Percentiles rank a stretch among this genome's conserved stretches.
phyloP scores from a whole-genome alignment of 2,329 filamentous ascomycete species.

The Colletotrichum viniferum region DNA sequence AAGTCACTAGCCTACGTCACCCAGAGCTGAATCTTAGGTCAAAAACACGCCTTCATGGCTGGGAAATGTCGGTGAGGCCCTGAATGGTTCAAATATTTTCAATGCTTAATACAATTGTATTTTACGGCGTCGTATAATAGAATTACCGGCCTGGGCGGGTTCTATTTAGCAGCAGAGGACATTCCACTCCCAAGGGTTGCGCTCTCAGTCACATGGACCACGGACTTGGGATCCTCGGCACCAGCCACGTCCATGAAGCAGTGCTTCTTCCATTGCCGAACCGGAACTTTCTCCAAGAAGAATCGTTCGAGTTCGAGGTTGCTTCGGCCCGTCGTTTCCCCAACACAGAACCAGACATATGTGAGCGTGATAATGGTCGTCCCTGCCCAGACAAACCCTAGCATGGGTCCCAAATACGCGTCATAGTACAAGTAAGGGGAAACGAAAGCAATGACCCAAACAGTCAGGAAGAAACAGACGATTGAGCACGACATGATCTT shows the following conservation, averaged over 20 bases:
- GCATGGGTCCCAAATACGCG: conserved; percentile 44
- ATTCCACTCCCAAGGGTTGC: background rate
- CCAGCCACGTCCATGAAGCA: background rate
- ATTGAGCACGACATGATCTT: conserved; percentile 48
- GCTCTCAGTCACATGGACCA: background rate
- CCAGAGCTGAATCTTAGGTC: background rate
- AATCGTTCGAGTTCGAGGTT: conserved; percentile 25
- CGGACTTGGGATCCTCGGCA: background rate
- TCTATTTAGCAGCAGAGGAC: background rate
- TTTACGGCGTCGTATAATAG: background rate
- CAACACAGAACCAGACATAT: conserved; percentile 42
- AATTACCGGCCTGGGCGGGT: background rate
- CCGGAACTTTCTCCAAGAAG: conserved; percentile 39
- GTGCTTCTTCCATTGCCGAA: conserved; percentile 34
- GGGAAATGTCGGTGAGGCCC: background rate
- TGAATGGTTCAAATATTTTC: background rate
- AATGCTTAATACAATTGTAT: background rate
- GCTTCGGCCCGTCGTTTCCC: conserved; percentile 31
- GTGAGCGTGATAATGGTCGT: conserved; percentile 35
- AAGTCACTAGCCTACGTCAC: background rate
- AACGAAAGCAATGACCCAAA: conserved; percentile 35
- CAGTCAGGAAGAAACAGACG: conserved; percentile 39
- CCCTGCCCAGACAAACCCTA: conserved; percentile 41
- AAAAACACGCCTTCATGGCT: background rate
- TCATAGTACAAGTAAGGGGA: conserved; percentile 46